phyloP scores from a whole-genome alignment of 495 filamentous ascomycete genomes.

The Lophiostoma macrostomum region DNA sequence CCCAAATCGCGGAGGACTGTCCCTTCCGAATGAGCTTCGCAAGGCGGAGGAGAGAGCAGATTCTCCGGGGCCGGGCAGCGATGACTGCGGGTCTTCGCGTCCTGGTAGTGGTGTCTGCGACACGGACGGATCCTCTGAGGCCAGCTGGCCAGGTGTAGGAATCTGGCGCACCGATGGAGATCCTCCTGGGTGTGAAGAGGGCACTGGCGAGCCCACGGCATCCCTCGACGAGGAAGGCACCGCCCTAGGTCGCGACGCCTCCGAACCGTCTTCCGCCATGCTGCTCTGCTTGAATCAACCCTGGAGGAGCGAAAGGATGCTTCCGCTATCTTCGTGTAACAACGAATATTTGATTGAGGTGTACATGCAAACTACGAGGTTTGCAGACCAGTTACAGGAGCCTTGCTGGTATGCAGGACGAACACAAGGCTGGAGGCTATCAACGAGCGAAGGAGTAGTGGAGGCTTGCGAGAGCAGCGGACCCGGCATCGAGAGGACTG shows the following conservation, averaged over 20 bases:
- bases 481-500: no score
- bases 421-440: background rate
- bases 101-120: constrained; percentile 40
- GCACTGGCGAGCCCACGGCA: constrained; percentile 36
- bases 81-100: constrained; percentile 20
- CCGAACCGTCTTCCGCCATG: constrained; percentile 23
- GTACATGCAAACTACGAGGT: no score
- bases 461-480: no score
- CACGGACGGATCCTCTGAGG: constrained; percentile 27
- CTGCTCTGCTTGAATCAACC: background rate
- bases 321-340: constrained; percentile 21
- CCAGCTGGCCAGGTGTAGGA: constrained; percentile 34
- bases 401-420: no score
- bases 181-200: constrained; percentile 16
- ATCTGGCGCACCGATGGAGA: constrained; percentile 32
- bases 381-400: no score
- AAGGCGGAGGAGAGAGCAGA: constrained; percentile 43
- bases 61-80: constrained; percentile 40
- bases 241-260: constrained; percentile 20
- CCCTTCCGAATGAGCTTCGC: constrained; percentile 33
- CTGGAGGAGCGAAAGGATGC: constrained; percentile 1
- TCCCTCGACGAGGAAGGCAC: constrained; percentile 25
- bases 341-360: background rate
- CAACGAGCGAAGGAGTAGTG: no score
- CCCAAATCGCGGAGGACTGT: constrained; percentile 36